phyloP scores from a whole-genome alignment of 2,329 filamentous ascomycete species.

The Aspergillus neotritici region DNA sequence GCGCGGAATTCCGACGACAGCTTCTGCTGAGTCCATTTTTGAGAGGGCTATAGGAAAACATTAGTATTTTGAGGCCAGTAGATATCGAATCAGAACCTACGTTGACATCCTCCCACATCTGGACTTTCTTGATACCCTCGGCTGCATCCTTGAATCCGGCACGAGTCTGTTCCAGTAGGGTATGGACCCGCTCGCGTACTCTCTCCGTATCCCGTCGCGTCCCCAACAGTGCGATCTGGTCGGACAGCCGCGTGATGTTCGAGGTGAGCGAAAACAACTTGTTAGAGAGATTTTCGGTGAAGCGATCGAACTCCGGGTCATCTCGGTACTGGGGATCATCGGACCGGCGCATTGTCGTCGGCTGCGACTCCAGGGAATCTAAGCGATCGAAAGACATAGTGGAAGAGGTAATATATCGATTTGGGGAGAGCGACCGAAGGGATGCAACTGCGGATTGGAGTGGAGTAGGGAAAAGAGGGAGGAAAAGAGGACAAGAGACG shows the following conservation, averaged over 20 bases:
- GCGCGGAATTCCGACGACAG: slow-evolving; percentile 88
- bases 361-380: slow-evolving; percentile 75
- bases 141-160: slow-evolving; percentile 85
- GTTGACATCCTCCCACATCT: slow-evolving; percentile 77
- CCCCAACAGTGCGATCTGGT: slow-evolving; percentile 78
- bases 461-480: background rate
- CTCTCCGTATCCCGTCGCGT: slow-evolving; percentile 88
- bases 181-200: slow-evolving; percentile 83
- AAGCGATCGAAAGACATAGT: slow-evolving; percentile 88
- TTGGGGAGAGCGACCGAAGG: background rate
- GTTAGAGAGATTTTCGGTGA: slow-evolving; percentile 77
- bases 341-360: slow-evolving; percentile 59
- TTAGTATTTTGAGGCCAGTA: slow-evolving; percentile 7
- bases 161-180: slow-evolving; percentile 78
- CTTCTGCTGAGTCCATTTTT: slow-evolving; percentile 95
- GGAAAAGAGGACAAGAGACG: background rate
- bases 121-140: slow-evolving; percentile 87
- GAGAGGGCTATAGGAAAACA: slow-evolving; percentile 61
- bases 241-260: slow-evolving; percentile 77
- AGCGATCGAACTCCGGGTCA: slow-evolving; percentile 82
- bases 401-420: slow-evolving; percentile 4
- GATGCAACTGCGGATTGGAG: no score
- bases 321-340: slow-evolving; percentile 75
- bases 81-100: slow-evolving; percentile 43
- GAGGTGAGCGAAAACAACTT: slow-evolving; percentile 84